Base-by-base conservation (phyloP, 2,329 filamentous ascomycete species). In the Pseudogymnoascus sp. region DNA sequence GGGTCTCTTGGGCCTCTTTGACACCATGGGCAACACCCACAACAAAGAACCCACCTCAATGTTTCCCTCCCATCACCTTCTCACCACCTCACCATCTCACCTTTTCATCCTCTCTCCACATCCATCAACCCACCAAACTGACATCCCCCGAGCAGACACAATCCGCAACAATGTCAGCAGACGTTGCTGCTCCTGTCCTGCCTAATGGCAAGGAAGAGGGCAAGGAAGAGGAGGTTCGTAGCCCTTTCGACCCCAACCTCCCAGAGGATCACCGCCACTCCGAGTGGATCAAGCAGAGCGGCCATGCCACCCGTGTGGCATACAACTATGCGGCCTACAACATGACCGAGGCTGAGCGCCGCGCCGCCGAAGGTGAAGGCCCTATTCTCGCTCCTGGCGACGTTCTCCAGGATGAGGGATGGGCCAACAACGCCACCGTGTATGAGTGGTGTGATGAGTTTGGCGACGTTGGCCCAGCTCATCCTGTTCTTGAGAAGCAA, bases 381-480 rank as follows among this genome's bases (percentile, higher is more conserved):
- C 56, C 61, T 63, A 67, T 69, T 38, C 46, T 53, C 7, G n/a
- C 46, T 28, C 46, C 46, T 11, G 46, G 46, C 5, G 46, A 53
- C 6, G 46, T 53, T 53, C 46, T 53, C 25, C 46, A 53, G n/a
- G 46, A 53, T 6, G 25, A 53, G 25, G 69, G 70, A 10, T 73
- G 70, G 70, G 66, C 69, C 61, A 64, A 66, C 37, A 65, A 71
- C 67, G 67, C 70, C 67, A 61, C 68, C 42, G 62, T 89, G 46
- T 97, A 97, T 69, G 85, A 93, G 71, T 97, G 90, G 89, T 82
- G 86, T 16, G 91, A 92, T 10, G 91, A 96, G 2, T 90, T 83
- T 68, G 95, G 93, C 1, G 93, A 97, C 42, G 80, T 99, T 62
- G 93, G 89, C 5, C 92, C 92, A 0, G 79, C 79, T 60, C 83